Base-by-base conservation (phyloP, 352 stramenopile species). In the Pythium aphanidermatum region DNA sequence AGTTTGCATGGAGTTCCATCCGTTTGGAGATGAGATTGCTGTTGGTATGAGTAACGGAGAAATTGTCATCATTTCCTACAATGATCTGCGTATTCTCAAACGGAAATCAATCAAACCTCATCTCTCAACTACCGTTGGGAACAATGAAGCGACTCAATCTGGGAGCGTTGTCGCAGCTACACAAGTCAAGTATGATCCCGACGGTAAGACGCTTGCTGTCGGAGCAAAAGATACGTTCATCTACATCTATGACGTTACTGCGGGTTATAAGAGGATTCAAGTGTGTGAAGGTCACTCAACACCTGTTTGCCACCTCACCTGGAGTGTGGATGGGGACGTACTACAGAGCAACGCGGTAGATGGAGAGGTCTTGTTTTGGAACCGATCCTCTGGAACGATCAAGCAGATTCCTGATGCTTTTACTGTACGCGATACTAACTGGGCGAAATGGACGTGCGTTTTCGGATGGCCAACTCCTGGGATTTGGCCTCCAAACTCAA, bases 281-380 rank as follows among this genome's bases (percentile, higher is more conserved):
- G 61, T 83, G 11, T 86, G 73, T 29, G 74, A 86, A 58, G 76
- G 86, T 14, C 83, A 96, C 62, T 83, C 91, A 32, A 86, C 81
- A 25, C 69, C 65, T 33, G 64, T 95, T 30, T 69, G 65, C 2
- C 74, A 94, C 51, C 63, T 97, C 28, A 94, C 96, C 27, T 97
- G 93, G 68, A 95, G 70, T 32, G 60, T 29, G 8, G 82, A 95
- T 11, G 66, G 70, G 4, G 73, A 80, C 25, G 82, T 93, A 23
- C 34, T 98, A 2, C 71, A 86, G 36, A 90, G 65, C 42, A 97
- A 95, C 45, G 66, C 76, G 12, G 59, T 64, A 5, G 73, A 88
- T 41, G 69, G 76, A 5, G 76, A 88, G 26, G 62, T 86, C 29
- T 39, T 86, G 8, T 66, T 80, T 41, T 88, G 76, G 76, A 53